Percentiles rank a stretch among this genome's conserved stretches.
Evolutionary conservation across 1,284 basidiomycete species (phyloP).

Genomic region (Ganoderma leucocontextum): DNA sequence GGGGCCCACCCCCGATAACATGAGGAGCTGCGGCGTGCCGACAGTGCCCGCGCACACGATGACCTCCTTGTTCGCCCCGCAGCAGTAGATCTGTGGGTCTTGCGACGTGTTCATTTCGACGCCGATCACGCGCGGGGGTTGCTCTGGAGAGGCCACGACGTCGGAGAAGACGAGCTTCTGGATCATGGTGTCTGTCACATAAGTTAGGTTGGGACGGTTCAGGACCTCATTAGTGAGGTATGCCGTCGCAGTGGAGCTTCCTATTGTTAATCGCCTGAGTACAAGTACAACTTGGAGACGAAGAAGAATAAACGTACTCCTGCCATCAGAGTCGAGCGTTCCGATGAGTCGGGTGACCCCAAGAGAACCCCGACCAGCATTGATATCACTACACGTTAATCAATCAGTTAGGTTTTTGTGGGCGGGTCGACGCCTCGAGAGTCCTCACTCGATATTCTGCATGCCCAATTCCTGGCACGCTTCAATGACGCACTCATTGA

Average conservation of each 20-base stretch:
- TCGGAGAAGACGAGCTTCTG: conserved; percentile 39
- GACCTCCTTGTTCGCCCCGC: conserved; percentile 47
- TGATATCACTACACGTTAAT: conserved; percentile 40
- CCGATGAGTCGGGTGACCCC: conserved; percentile 41
- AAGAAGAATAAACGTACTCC: conserved; percentile 35
- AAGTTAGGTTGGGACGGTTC: conserved; percentile 48
- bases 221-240: conserved; percentile 48
- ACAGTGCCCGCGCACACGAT: conserved; percentile 54
- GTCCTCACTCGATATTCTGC: conserved; percentile 35
- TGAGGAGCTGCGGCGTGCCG: conserved; percentile 54
- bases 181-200: conserved; percentile 45
- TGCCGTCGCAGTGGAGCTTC: conserved; percentile 49
- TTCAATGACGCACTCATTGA: conserved; percentile 24
- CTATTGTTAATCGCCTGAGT: conserved; percentile 20
- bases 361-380: conserved; percentile 34
- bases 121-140: conserved; percentile 36
- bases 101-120: conserved; percentile 41
- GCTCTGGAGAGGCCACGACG: conserved; percentile 10
- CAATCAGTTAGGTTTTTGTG: not conserved
- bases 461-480: conserved; percentile 37
- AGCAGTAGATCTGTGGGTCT: conserved; percentile 36
- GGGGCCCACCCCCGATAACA: conserved; percentile 59
- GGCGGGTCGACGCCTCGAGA: too few species aligned
- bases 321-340: conserved; percentile 40
- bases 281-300: too few species aligned